Base-by-base conservation (phyloP, 129 eudicot species). In the Flaveria bidentis region DNA sequence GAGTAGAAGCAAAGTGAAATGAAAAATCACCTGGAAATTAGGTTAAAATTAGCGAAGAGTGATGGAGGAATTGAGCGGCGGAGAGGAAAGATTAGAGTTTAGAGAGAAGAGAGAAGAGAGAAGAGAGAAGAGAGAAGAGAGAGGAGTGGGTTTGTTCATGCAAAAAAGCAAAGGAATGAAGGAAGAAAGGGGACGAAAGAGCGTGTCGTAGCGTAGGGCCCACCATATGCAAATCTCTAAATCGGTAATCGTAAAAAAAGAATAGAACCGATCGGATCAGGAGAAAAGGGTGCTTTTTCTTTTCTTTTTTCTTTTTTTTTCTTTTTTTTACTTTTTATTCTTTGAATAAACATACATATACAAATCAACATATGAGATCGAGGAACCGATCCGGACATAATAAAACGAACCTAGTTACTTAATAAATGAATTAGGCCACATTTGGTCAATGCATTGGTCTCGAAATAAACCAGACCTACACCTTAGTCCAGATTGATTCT, bases 191-290 rank as follows among this genome's bases (percentile, higher is more conserved):
- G 20, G 77, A 78, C 77, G 82, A 78, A 70, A 60, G 76, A 42
- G 81, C 39, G 70, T 26, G 80, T 64, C 1, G 36, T 41, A 26
- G 5, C 15, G 76, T 58, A 51, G 82, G 82, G 64, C 22, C 82
- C 82, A 13, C 82, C 82, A 78, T 78, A 49, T 63, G 72, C 72
- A 28, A 62, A 30, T 56, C 11, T 62, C 62, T 63, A 75, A 75
- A n/a, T 63, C 30, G 72, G 15, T n/a, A 75, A 63, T 9, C 79
- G 62, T 47, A 63, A n/a, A 75, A 75, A 75, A 56, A 53, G 56
- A 41, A 12, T 50, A 15, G 44, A 45, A 58, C 23, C 70, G 82
- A 78, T 78, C 76, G 82, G 82, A 78, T 78, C 82, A 46, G 82
- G 71, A 9, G 76, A 23, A 78, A 78, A 69, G 70, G 82, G 11